These are phyloP conservation scores for Spatholobus suberectus DNA, from an alignment of 306 rosid species.

Conservation along the genomic window DNA sequence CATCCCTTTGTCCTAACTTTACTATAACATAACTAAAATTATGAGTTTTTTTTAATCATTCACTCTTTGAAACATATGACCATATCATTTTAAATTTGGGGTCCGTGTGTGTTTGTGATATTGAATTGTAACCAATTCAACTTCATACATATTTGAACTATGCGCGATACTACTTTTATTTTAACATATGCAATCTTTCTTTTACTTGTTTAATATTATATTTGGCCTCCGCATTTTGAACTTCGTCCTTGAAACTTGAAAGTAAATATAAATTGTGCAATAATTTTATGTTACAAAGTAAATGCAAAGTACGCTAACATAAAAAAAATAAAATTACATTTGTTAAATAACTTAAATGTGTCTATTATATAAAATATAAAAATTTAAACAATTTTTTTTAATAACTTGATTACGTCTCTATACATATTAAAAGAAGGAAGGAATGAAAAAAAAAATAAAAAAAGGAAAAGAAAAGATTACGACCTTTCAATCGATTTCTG, in stretches of 20 bases:
- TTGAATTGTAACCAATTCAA: background rate
- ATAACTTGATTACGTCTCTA: too few species aligned
- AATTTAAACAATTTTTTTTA: too few species aligned
- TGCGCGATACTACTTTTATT: background rate
- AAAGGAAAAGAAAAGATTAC: too few species aligned
- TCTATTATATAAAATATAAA: too few species aligned
- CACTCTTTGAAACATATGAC: background rate
- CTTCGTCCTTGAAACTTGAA: too few species aligned
- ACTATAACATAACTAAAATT: background rate
- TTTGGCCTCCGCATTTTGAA: background rate
- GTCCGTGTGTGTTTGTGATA: background rate
- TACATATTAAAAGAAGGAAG: too few species aligned
- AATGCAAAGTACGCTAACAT: too few species aligned
- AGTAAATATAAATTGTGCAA: too few species aligned
- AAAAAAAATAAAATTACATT: too few species aligned
- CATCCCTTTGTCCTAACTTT: background rate
- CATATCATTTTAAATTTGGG: background rate
- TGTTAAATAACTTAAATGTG: background rate
- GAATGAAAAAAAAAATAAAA: too few species aligned
- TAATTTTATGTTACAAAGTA: too few species aligned
- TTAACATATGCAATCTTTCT: background rate
- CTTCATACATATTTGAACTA: background rate
- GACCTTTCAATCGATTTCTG: too few species aligned
- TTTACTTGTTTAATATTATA: background rate
- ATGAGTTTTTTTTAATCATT: background rate